Evolutionary conservation across 345 rosid species (phyloP).

Genomic region (Ricinus communis): DNA sequence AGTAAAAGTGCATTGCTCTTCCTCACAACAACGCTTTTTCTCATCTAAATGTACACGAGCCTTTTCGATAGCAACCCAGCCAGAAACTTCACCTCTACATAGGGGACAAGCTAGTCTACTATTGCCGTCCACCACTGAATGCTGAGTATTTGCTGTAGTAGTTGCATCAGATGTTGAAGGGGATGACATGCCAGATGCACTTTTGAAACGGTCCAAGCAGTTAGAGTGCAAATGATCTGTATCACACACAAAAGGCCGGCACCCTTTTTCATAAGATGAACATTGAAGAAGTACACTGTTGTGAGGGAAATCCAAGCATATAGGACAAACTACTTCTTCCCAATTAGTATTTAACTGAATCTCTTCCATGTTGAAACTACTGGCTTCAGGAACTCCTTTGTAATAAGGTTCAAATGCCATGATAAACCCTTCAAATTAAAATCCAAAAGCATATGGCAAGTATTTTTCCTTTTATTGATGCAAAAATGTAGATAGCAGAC

Average conservation of each 20-base stretch:
- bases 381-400: conserved; percentile 32
- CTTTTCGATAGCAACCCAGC: conserved; percentile 73
- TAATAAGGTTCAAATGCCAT: conserved; percentile 49
- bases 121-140: conserved; percentile 40
- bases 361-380: conserved; percentile 39
- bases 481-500: conserved; percentile 2
- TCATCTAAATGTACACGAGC: conserved; percentile 73
- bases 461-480: conserved; percentile 16
- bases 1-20: conserved; percentile 54
- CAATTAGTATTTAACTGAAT: conserved; percentile 53
- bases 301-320: conserved; percentile 92
- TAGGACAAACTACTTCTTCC: conserved; percentile 86
- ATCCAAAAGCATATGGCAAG: conserved; percentile 25
- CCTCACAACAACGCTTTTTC: conserved; percentile 80
- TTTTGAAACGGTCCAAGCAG: conserved; percentile 83
- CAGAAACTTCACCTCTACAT: conserved; percentile 91
- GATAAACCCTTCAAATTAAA: conserved; percentile 18
- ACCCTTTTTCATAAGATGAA: conserved; percentile 76
- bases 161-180: conserved; percentile 44
- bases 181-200: conserved; percentile 61
- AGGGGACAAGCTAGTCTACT: conserved; percentile 75
- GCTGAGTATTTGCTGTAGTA: conserved; percentile 30
- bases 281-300: conserved; percentile 85
- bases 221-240: conserved; percentile 89
- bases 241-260: conserved; percentile 83